Evolutionary conservation across 1,284 basidiomycete species (phyloP).

Genomic region (Ganoderma lingzhi): DNA sequence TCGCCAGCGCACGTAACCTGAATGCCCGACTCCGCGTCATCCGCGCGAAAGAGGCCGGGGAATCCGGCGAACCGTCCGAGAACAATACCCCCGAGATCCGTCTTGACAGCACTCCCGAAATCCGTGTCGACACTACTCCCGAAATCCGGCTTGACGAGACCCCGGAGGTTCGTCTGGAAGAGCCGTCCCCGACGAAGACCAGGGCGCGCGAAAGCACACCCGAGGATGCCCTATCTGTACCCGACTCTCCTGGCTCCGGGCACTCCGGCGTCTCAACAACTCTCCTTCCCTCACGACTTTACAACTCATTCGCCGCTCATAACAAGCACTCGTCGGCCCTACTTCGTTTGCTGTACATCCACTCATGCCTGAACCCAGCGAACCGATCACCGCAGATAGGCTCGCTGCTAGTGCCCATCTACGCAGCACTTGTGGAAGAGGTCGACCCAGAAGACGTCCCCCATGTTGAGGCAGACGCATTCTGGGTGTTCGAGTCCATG

Average conservation of each 20-base stretch:
- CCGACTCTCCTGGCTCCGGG: conserved; percentile 42
- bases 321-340: conserved; percentile 70
- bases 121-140: conserved; percentile 48
- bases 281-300: conserved; percentile 58
- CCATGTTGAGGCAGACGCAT: conserved; percentile 81
- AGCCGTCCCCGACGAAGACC: conserved; percentile 27
- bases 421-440: conserved; percentile 67
- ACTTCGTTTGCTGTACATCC: conserved; percentile 76
- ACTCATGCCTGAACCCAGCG: conserved; percentile 76
- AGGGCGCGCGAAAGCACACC: conserved; percentile 36
- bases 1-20: conserved; percentile 59
- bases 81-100: conserved; percentile 59
- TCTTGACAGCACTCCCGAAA: conserved; percentile 55
- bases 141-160: conserved; percentile 47
- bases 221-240: conserved; percentile 42
- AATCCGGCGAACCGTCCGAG: conserved; percentile 24
- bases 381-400: conserved; percentile 71
- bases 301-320: conserved; percentile 57
- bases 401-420: conserved; percentile 74
- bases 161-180: conserved; percentile 34
- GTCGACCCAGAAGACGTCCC: conserved; percentile 64
- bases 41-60: conserved; percentile 40
- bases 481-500: conserved; percentile 82
- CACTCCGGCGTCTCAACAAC: conserved; percentile 50
- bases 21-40: conserved; percentile 61